These are phyloP conservation scores for Balamuthia mandrillaris DNA, from an alignment of 208 protist species.

Conservation along the genomic window DNA sequence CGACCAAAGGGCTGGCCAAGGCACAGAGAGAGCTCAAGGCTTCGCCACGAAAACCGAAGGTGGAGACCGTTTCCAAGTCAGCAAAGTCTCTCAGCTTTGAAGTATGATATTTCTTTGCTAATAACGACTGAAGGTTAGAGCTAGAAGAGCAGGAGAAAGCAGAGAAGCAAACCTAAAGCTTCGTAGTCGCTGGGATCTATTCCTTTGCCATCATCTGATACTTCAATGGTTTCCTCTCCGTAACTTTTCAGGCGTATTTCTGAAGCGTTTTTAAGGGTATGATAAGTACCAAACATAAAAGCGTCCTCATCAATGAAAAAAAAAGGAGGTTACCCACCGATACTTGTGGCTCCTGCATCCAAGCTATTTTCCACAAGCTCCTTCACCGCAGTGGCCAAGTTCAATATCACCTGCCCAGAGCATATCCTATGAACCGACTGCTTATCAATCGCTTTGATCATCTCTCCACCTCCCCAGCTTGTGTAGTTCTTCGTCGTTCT, in stretches of 20 bases:
- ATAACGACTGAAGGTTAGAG: background rate
- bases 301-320: background rate
- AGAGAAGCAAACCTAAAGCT: constrained; percentile 41
- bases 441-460: constrained; percentile 43
- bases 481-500: no score
- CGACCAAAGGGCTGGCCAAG: background rate
- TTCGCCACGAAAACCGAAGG: constrained; percentile 95
- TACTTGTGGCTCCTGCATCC: constrained; percentile 70
- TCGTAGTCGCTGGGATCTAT: constrained; percentile 55
- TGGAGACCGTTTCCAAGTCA: constrained; percentile 72
- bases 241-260: constrained; percentile 57
- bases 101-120: constrained; percentile 72
- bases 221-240: constrained; percentile 66
- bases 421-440: constrained; percentile 70
- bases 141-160: background rate
- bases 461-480: background rate
- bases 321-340: constrained; percentile 29
- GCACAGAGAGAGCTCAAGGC: constrained; percentile 86
- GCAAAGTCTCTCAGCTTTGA: constrained; percentile 73
- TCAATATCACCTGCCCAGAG: constrained; percentile 73
- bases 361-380: constrained; percentile 79
- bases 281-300: background rate
- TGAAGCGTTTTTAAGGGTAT: background rate
- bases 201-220: constrained; percentile 71
- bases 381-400: constrained; percentile 70